Evolutionary conservation across 495 filamentous ascomycete genomes (phyloP).

Genomic region (Bacidia rubella): DNA sequence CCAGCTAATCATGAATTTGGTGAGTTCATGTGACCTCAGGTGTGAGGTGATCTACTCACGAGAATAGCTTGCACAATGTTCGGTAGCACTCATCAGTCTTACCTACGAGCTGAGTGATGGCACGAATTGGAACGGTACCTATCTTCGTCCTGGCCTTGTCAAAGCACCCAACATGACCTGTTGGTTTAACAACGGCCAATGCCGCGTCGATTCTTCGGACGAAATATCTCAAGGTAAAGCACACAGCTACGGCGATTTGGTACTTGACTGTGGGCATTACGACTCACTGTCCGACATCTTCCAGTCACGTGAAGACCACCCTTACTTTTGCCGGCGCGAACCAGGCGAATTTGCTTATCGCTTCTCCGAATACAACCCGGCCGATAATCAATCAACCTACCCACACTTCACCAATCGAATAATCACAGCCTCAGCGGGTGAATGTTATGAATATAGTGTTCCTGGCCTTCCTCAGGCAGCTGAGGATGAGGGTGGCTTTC

Average conservation of each 20-base stretch:
- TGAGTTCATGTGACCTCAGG: too few relatives aligned
- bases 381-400: constrained; percentile 2
- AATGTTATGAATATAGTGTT: too few relatives aligned
- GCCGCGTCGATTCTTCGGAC: not conserved
- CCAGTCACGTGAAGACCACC: not conserved
- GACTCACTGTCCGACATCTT: not conserved
- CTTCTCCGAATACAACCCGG: constrained; percentile 10
- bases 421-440: constrained; percentile 6
- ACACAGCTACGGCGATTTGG: constrained; percentile 3
- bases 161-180: constrained; percentile 10
- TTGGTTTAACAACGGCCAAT: not conserved
- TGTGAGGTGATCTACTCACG: too few relatives aligned
- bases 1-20: too few relatives aligned
- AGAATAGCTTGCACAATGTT: constrained; percentile 14
- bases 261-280: not conserved
- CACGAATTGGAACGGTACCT: constrained; percentile 7
- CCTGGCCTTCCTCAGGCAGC: too few relatives aligned
- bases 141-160: constrained; percentile 7
- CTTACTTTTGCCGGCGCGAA: not conserved
- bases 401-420: constrained; percentile 12
- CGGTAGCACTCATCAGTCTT: constrained; percentile 13
- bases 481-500: too few relatives aligned
- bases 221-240: not conserved
- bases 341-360: constrained; percentile 13
- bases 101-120: constrained; percentile 11